These are phyloP conservation scores for Eucalyptus rudis DNA, from an alignment of 345 rosid species.

Conservation along the genomic window DNA sequence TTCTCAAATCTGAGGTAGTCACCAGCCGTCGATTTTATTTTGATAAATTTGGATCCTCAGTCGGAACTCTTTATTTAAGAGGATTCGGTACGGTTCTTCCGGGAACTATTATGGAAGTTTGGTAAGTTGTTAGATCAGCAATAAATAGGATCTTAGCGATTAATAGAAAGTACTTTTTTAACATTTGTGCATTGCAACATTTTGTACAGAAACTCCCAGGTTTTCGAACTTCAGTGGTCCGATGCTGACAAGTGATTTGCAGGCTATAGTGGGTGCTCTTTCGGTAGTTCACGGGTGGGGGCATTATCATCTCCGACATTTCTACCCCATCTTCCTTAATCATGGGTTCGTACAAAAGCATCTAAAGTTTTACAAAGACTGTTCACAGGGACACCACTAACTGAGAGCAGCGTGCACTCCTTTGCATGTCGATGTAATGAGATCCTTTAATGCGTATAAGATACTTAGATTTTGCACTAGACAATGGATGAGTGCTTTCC, in stretches of 20 bases:
- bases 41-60: background rate
- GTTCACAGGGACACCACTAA: background rate
- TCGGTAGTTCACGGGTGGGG: background rate
- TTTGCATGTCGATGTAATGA: background rate
- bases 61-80: background rate
- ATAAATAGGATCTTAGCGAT: background rate
- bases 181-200: background rate
- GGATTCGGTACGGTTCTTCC: background rate
- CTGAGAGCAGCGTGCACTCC: background rate
- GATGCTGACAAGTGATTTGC: background rate
- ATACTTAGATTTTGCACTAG: background rate
- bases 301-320: background rate
- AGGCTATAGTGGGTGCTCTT: background rate
- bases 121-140: background rate
- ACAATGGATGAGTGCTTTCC: background rate
- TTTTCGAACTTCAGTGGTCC: background rate
- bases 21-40: accelerated
- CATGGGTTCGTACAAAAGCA: background rate
- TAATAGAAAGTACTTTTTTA: background rate
- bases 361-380: background rate
- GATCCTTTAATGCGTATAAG: background rate
- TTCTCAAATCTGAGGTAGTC: background rate
- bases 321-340: background rate
- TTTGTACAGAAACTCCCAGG: background rate
- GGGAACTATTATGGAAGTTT: background rate